Evolutionary conservation across 805 yeast species (phyloP), one percentile per base, ranked within the genome.

Genomic region (Candida dajiaensis): DNA sequence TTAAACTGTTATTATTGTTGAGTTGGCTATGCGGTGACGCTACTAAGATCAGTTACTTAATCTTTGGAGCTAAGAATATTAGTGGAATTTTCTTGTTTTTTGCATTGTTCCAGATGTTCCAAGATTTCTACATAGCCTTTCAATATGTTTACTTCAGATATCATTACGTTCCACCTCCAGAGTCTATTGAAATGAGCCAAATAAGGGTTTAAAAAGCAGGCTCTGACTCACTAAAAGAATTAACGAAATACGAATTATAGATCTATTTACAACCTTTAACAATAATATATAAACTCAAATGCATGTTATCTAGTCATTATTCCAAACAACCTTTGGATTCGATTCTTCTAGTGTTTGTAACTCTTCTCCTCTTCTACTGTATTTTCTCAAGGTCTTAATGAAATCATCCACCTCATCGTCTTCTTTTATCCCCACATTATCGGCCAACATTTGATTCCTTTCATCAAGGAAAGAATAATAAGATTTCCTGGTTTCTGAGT

Each of bases 1-100:
- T 89, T 68, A 83, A 89, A 57, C 70, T 81, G 43, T 78, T 92
- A 23, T 68, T 89, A 29, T 62, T 89, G 33, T 66, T 89, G 18
- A 83, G 90, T 57, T 89, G 97, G 97, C 69, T 89, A 5, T 83
- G 92, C 49, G 97, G 97, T 47, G 97, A 89, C 66, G 69, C 83
- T 37, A 76, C 88, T 35, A 90, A 90, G 62, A 77, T 88, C 21
- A 70, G 82, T 44, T 87, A 86, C 58, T 68, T 87, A 44, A 56
- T 85, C n/a, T 85, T 74, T 63, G 95, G 95, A 15, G 85, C 94
- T 1, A 76, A 75, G 45, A 75, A 85, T 53, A 77, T 86, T 25
- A 81, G 89, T 2, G 54, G 67, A 7, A 69, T 85, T 7, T 86
- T 86, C 61, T 72, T 85, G 9, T 58, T 78, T 41, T 89, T 89